phyloP scores from a whole-genome alignment of 257 asterid genomes.

The Solanum chmielewskii region DNA sequence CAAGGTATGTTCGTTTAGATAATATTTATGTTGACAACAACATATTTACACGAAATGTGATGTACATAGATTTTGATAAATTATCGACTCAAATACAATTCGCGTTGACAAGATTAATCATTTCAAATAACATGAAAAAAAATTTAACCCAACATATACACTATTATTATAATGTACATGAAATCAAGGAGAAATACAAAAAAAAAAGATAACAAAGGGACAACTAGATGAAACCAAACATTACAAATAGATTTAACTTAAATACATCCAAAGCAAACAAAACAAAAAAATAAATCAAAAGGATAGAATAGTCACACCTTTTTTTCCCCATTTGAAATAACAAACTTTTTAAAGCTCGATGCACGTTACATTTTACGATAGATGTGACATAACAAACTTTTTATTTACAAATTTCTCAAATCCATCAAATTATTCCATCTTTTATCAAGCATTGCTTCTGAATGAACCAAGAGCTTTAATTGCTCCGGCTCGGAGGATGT shows the following conservation, averaged over 20 bases:
- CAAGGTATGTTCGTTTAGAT: background rate
- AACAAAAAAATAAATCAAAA: background rate
- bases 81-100: background rate
- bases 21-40: background rate
- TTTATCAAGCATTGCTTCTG: conserved; percentile 46
- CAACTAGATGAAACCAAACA: background rate
- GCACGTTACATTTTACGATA: background rate
- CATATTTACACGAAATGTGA: background rate
- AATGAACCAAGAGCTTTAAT: conserved; percentile 60
- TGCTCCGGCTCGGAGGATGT: conserved; percentile 45
- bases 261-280: background rate
- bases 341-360: background rate
- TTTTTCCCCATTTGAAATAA: background rate
- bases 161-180: background rate
- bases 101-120: background rate
- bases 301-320: background rate
- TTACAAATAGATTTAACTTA: background rate
- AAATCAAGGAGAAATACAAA: background rate
- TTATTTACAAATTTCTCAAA: conserved; percentile 4
- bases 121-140: too few relatives aligned
- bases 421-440: background rate
- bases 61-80: background rate
- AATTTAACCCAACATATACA: background rate
- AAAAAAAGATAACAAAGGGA: background rate
- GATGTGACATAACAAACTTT: background rate